Conservation (phyloP, 257 asterid species). For the Nicotiana benthamiana region DNA sequence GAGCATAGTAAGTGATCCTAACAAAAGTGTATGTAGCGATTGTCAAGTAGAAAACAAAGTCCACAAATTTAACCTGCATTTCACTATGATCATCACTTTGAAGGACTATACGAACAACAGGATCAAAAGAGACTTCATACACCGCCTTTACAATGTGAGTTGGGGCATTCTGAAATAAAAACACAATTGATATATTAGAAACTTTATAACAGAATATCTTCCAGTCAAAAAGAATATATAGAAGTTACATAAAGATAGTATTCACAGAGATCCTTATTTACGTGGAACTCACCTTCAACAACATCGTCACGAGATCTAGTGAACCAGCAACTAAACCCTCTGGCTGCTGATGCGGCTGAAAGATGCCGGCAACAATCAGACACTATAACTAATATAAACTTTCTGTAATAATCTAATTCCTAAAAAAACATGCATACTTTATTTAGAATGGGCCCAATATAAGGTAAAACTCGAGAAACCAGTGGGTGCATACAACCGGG, state of each 20-base stretch:
- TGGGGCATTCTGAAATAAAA: slow-evolving; percentile 62
- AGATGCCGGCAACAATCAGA: slow-evolving; percentile 23
- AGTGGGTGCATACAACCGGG: slow-evolving; percentile 91
- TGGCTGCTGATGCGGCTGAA: slow-evolving; percentile 90
- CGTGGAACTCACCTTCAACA: slow-evolving; percentile 51
- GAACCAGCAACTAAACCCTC: slow-evolving; percentile 92
- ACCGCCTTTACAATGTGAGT: slow-evolving; percentile 69
- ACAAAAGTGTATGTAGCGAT: not conserved
- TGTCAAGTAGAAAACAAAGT: not conserved
- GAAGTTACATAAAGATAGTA: not conserved
- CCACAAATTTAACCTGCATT: slow-evolving; percentile 60
- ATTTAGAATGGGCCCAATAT: slow-evolving; percentile 66
- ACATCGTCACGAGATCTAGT: slow-evolving; percentile 80
- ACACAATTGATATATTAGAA: not conserved
- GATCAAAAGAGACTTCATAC: slow-evolving; percentile 64
- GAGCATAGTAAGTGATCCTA: not conserved
- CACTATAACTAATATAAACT: not conserved
- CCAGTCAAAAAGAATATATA: not conserved
- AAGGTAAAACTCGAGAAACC: slow-evolving; percentile 81
- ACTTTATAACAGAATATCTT: slow-evolving; percentile 4
- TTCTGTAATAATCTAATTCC: slow-evolving; percentile 2
- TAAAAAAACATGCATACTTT: slow-evolving; percentile 41
- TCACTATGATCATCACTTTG: slow-evolving; percentile 84
- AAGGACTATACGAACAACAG: slow-evolving; percentile 64
- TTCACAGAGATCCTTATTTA: not conserved